These are phyloP conservation scores for Sporothrix inflata DNA, from an alignment of 2,329 filamentous ascomycete species.

Conservation along the genomic window DNA sequence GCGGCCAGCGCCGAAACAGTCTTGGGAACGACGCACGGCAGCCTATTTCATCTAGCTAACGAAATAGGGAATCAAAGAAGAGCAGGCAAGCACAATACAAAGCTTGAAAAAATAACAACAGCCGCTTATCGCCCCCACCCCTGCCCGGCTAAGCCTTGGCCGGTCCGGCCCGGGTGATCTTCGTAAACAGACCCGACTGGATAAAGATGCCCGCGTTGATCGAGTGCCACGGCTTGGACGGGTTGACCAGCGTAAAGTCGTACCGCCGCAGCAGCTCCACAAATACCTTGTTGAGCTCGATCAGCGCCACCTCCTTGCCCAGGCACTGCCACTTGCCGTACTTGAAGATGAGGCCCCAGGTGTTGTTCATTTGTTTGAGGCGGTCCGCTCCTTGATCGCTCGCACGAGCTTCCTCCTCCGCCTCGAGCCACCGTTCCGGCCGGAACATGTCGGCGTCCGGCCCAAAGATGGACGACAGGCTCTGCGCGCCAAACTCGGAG, in stretches of 20 bases:
- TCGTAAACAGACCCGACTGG: constrained; percentile 38
- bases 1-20: not conserved
- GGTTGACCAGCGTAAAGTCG: constrained; percentile 37
- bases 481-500: constrained; percentile 47
- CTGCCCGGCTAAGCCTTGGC: not conserved
- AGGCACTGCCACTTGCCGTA: constrained; percentile 46
- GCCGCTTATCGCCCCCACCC: not conserved
- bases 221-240: constrained; percentile 36
- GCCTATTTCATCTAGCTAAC: not conserved
- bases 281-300: constrained; percentile 47
- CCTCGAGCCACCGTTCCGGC: constrained; percentile 52
- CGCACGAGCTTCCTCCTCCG: constrained; percentile 29
- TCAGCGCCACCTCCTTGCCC: constrained; percentile 48
- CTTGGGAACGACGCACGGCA: not conserved
- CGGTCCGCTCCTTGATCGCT: constrained; percentile 31
- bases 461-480: constrained; percentile 44
- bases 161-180: constrained; percentile 35
- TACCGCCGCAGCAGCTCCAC: constrained; percentile 37
- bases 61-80: not conserved
- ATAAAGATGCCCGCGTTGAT: constrained; percentile 39
- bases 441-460: constrained; percentile 47
- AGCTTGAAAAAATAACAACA: not conserved
- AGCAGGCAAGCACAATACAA: not conserved
- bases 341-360: constrained; percentile 46
- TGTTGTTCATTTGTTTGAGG: constrained; percentile 35